phyloP scores from a whole-genome alignment of 179 eudicot species.

The Silene coronaria region DNA sequence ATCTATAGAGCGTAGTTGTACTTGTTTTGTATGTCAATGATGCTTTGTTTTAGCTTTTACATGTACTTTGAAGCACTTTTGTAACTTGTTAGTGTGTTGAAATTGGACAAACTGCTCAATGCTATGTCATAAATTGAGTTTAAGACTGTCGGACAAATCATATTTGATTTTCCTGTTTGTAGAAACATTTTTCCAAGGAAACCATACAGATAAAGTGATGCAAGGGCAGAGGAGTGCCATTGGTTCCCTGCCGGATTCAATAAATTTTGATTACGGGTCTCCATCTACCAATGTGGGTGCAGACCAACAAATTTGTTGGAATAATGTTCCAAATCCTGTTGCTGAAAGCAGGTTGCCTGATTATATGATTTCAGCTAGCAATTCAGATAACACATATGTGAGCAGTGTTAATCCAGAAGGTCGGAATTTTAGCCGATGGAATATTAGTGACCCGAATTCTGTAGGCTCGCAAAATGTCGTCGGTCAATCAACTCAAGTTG shows the following conservation, averaged over 20 bases:
- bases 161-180: slow-evolving; percentile 6
- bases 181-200: slow-evolving; percentile 14
- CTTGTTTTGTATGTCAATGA: no score
- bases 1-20: neutral
- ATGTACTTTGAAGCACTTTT: neutral
- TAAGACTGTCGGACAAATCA: neutral
- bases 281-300: slow-evolving; percentile 48
- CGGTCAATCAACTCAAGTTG: slow-evolving; percentile 36
- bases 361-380: slow-evolving; percentile 30
- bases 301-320: slow-evolving; percentile 71
- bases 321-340: slow-evolving; percentile 41
- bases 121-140: neutral
- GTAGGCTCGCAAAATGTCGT: slow-evolving; percentile 28
- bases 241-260: slow-evolving; percentile 70
- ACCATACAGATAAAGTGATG: slow-evolving; percentile 40
- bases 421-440: slow-evolving; percentile 53
- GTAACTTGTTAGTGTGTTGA: neutral
- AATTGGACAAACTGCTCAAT: neutral
- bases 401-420: slow-evolving; percentile 37
- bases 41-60: neutral
- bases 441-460: slow-evolving; percentile 56
- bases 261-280: slow-evolving; percentile 66
- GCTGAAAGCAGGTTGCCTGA: slow-evolving; percentile 49
- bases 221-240: slow-evolving; percentile 81
- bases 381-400: slow-evolving; percentile 27